Percentiles rank a stretch among this genome's conserved stretches.
Conservation (phyloP, 106 monocot genomes). For the Platanthera zijinensis region DNA sequence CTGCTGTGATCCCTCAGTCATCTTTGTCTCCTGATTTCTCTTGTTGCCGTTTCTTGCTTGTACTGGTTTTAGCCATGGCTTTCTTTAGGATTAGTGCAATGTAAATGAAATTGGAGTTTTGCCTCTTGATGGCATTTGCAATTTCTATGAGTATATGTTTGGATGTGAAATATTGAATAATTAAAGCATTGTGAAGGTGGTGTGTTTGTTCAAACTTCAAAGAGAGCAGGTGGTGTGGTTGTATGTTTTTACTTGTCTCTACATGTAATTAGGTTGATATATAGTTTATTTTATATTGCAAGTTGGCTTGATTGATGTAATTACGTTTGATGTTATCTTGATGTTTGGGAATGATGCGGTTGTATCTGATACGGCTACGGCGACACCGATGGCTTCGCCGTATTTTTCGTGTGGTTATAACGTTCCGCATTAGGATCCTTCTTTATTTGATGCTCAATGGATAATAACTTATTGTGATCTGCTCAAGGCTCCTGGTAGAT, state of each 20-base stretch:
- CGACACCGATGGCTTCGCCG: too few species aligned
- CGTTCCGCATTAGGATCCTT: too few species aligned
- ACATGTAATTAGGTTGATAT: background rate
- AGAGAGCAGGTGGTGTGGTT: background rate
- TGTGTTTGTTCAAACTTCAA: background rate
- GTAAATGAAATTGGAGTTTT: background rate
- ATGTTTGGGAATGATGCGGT: background rate
- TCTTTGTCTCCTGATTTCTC: slow-evolving; percentile 17
- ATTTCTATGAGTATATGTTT: background rate
- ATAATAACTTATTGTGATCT: too few species aligned
- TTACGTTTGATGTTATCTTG: background rate
- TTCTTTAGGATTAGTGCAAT: background rate
- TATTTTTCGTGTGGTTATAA: too few species aligned
- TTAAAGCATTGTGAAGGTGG: background rate
- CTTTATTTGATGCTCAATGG: too few species aligned
- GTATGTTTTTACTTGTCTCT: background rate
- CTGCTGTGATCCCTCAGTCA: slow-evolving; percentile 57
- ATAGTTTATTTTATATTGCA: too few species aligned
- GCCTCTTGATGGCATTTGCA: background rate
- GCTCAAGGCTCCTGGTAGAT: too few species aligned
- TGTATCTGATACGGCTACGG: background rate
- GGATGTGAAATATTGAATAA: background rate
- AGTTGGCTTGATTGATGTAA: too few species aligned
- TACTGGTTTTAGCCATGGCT: background rate
- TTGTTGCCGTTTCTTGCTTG: background rate